phyloP scores from a whole-genome alignment of 2,329 filamentous ascomycete species.

The Curvularia sp. region DNA sequence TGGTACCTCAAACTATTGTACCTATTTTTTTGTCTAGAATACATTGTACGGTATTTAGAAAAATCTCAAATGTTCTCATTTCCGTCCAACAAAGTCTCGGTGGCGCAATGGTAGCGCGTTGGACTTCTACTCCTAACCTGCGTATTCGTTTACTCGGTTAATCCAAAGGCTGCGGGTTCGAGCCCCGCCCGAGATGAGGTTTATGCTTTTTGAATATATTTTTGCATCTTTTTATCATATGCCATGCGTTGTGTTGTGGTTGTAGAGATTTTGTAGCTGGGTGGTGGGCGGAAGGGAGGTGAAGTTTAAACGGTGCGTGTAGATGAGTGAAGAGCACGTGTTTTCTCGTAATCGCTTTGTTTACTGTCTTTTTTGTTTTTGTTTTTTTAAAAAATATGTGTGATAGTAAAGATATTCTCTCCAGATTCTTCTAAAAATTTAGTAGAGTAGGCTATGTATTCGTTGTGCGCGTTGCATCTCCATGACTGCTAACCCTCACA shows the following conservation, averaged over 20 bases:
- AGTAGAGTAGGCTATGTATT: too few relatives aligned
- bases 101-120: constrained; percentile 48
- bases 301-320: too few relatives aligned
- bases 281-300: too few relatives aligned
- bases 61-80: constrained; percentile 34
- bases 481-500: constrained; percentile 30
- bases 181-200: constrained; percentile 44
- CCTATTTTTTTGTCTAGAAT: background rate
- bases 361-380: background rate
- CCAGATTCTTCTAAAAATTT: too few relatives aligned
- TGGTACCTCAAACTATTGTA: background rate
- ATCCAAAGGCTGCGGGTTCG: constrained; percentile 48
- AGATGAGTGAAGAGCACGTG: too few relatives aligned
- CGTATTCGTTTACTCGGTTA: constrained; percentile 14
- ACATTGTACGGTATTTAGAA: background rate
- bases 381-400: background rate
- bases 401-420: too few relatives aligned
- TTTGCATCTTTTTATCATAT: background rate
- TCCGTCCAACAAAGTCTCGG: constrained; percentile 32
- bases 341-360: background rate
- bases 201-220: constrained; percentile 19
- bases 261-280: too few relatives aligned
- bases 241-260: too few relatives aligned
- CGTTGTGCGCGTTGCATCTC: background rate
- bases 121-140: constrained; percentile 35